Conservation (phyloP, 2,329 filamentous ascomycete genomes). For the Metarhizium anisopliae region DNA sequence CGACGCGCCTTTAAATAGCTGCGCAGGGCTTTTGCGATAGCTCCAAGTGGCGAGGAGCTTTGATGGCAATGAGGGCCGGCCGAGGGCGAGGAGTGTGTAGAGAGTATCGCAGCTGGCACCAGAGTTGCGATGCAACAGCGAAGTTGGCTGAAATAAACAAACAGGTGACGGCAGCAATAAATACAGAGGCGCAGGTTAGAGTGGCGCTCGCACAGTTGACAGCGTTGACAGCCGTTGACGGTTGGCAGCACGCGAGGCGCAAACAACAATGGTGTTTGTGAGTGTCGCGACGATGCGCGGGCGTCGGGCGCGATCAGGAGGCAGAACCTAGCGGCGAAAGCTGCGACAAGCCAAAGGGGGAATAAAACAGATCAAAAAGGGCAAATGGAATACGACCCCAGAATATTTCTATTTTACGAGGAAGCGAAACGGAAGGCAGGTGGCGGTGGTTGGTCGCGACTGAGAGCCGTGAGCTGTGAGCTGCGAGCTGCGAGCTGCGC, state of each 20-base stretch:
- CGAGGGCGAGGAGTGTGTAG: not conserved
- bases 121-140: not conserved
- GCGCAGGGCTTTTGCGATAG: not conserved
- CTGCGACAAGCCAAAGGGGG: not conserved
- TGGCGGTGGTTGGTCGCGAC: conserved; percentile 9
- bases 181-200: not conserved
- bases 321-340: not conserved
- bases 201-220: not conserved
- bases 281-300: conserved; percentile 5
- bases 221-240: conserved; percentile 1
- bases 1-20: not conserved
- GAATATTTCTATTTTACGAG: not conserved
- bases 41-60: not conserved
- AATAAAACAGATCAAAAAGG: not conserved
- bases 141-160: not conserved
- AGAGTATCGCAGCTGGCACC: not conserved
- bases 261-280: conserved; percentile 1
- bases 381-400: not conserved
- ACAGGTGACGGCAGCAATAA: not conserved
- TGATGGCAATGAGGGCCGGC: not conserved
- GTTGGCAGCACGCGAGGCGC: conserved; percentile 5
- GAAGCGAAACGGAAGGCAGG: not conserved
- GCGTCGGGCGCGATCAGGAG: conserved; percentile 1
- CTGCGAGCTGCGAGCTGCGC: not conserved
- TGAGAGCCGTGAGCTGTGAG: not conserved